Base-by-base conservation (phyloP, 192 early-diverging fungal genomes). In the Backusella liffmaniae region DNA sequence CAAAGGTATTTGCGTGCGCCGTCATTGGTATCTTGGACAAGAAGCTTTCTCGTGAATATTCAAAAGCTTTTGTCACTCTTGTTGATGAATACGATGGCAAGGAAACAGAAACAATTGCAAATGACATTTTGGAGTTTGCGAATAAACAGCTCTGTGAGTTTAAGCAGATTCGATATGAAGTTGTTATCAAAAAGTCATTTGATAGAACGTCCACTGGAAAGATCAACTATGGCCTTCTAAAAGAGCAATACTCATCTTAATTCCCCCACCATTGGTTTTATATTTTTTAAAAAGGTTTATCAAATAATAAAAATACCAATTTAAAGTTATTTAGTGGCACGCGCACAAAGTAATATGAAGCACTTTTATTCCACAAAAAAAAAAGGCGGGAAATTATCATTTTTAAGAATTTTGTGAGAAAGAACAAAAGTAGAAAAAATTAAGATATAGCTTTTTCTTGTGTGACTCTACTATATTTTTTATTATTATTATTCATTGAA, bases 1-100 rank as follows among this genome's bases (percentile, higher is more conserved):
- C 89, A 10, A 86, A 83, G 42, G 86, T 95, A 5, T 83, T 84
- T 23, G 92, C 94, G 1, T 53, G 49, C n/a, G n/a, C 0, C 0
- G n/a, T 21, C 3, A 53, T 53, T 5, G 18, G 49, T 21, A 4
- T 53, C 4, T 53, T 53, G 2, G 0, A 10, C 0, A 18, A 21
- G n/a, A 5, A 53, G 5, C 5, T 21, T 21, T n/a, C 0, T 53
- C 4, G 5, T 23, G n/a, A 53, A 13, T 13, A 13, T 21, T 3
- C 49, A n/a, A 21, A 5, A n/a, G 49, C n/a, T 7, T 53, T 21
- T 53, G 12, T 53, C 5, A 53, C 49, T 18, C 49, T 53, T 53
- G n/a, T 53, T 21, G 18, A 53, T 53, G 18, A 53, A 53, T 5
- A 53, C 4, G 49, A 53, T 53, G 9, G 23, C 18, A 7, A 53